phyloP scores from a whole-genome alignment of 768 basidiomycete genomes.

The Mycena capillaripes region DNA sequence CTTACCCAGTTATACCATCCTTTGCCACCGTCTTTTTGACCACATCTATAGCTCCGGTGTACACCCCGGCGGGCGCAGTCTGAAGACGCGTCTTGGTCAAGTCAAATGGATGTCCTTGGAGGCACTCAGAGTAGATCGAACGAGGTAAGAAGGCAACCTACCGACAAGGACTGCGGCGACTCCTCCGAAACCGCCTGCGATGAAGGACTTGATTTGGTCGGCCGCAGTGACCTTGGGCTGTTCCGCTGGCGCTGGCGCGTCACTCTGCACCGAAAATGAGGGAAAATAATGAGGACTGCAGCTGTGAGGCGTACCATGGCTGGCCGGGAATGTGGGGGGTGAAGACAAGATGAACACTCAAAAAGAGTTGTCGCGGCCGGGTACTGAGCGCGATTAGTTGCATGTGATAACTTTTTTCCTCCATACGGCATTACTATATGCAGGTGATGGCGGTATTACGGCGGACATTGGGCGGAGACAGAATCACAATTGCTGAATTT shows the following conservation, averaged over 20 bases:
- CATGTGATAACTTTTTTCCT: slow-evolving; percentile 20
- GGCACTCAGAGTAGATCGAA: neutral
- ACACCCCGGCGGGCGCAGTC: slow-evolving; percentile 89
- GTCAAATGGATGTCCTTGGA: slow-evolving; percentile 95
- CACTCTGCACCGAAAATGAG: slow-evolving; percentile 34
- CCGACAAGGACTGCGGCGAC: slow-evolving; percentile 90
- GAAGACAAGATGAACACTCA: neutral
- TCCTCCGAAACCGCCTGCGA: slow-evolving; percentile 95
- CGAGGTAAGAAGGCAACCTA: slow-evolving; percentile 54
- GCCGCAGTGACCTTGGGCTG: slow-evolving; percentile 48
- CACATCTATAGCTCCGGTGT: slow-evolving; percentile 94
- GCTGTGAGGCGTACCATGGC: neutral
- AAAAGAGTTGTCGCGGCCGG: neutral
- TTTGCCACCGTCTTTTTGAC: slow-evolving; percentile 91
- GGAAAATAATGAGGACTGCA: neutral
- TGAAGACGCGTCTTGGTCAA: slow-evolving; percentile 96
- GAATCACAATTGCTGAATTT: no score
- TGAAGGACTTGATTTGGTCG: slow-evolving; percentile 83
- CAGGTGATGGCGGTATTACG: neutral
- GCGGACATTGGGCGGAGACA: neutral
- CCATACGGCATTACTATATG: neutral
- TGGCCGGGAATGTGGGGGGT: neutral
- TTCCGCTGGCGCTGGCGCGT: slow-evolving; percentile 36
- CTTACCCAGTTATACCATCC: slow-evolving; percentile 90
- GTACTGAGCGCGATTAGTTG: neutral